Evolutionary conservation across 257 asterid genomes (phyloP).

Genomic region (Sherardia arvensis): DNA sequence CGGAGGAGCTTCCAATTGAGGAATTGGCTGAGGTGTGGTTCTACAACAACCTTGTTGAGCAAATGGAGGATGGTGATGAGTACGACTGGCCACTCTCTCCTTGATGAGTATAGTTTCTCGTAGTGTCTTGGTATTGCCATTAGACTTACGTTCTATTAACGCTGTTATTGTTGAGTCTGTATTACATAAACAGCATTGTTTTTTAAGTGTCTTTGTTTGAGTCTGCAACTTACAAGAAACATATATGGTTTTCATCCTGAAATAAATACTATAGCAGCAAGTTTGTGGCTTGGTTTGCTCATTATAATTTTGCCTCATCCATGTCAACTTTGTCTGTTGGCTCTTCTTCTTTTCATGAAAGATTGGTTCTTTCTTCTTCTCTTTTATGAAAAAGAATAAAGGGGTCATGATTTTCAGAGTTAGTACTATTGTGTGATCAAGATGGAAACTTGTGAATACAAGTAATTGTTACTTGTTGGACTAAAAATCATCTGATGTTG

Average conservation of each 20-base stretch:
- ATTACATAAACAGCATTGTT: not conserved
- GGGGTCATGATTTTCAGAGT: not conserved
- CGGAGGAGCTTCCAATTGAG: conserved; percentile 37
- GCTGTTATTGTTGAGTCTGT: not conserved
- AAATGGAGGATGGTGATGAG: conserved; percentile 49
- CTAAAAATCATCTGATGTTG: not conserved
- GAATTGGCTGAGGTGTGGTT: conserved; percentile 63
- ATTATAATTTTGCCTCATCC: not conserved
- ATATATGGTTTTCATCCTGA: not conserved
- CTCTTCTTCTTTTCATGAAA: not conserved
- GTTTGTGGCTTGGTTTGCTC: not conserved
- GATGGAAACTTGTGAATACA: not conserved
- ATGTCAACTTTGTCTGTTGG: not conserved
- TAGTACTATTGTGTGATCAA: not conserved
- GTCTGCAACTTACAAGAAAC: not conserved
- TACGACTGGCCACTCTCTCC: conserved; percentile 84
- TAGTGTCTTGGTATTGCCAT: not conserved
- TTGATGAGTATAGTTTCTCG: not conserved
- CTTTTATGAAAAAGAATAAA: not conserved
- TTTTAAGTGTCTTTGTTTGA: not conserved
- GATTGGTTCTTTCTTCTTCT: too few species aligned
- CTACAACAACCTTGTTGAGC: conserved; percentile 48
- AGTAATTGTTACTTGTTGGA: not conserved
- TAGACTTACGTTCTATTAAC: not conserved
- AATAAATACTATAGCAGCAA: not conserved